These are phyloP conservation scores for Nidularia pulvinata DNA, from an alignment of 768 basidiomycete species.

Conservation along the genomic window DNA sequence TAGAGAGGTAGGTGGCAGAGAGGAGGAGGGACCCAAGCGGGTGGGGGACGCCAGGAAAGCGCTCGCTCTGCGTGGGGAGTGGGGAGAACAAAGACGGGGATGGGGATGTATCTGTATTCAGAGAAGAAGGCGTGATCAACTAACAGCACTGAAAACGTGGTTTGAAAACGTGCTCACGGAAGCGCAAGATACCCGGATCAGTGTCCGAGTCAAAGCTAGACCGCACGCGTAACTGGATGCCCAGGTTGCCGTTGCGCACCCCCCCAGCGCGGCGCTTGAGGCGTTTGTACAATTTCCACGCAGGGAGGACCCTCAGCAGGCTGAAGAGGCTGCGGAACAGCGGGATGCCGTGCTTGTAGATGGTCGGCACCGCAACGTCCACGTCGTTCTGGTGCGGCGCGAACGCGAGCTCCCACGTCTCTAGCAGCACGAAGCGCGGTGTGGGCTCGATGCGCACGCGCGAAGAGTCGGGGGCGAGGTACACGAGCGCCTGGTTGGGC, in stretches of 20 bases:
- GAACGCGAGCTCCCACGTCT: slow-evolving; percentile 65
- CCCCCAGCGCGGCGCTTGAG: slow-evolving; percentile 44
- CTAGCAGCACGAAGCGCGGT: slow-evolving; percentile 69
- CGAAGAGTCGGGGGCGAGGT: slow-evolving; percentile 49
- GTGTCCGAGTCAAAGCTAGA: slow-evolving; percentile 12
- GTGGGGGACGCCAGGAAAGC: background rate
- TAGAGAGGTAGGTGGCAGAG: background rate
- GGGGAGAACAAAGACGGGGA: slow-evolving; percentile 52
- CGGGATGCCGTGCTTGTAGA: slow-evolving; percentile 86
- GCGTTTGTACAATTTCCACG: slow-evolving; percentile 73
- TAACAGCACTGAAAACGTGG: background rate
- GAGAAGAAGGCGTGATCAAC: too few relatives aligned
- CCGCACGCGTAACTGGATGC: slow-evolving; percentile 41
- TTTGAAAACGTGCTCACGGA: slow-evolving; percentile 25
- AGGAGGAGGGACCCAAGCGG: background rate
- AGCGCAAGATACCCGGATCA: slow-evolving; percentile 25
- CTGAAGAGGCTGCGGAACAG: slow-evolving; percentile 80
- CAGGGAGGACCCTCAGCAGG: slow-evolving; percentile 70
- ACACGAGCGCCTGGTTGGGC: slow-evolving; percentile 73
- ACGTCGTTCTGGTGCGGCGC: slow-evolving; percentile 15
- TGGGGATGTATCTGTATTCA: background rate
- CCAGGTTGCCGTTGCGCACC: slow-evolving; percentile 37
- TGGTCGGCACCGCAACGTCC: slow-evolving; percentile 68
- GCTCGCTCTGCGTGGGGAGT: background rate
- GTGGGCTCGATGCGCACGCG: slow-evolving; percentile 69